Conservation (phyloP, 257 asterid species). For the Solanum paucissectum region DNA sequence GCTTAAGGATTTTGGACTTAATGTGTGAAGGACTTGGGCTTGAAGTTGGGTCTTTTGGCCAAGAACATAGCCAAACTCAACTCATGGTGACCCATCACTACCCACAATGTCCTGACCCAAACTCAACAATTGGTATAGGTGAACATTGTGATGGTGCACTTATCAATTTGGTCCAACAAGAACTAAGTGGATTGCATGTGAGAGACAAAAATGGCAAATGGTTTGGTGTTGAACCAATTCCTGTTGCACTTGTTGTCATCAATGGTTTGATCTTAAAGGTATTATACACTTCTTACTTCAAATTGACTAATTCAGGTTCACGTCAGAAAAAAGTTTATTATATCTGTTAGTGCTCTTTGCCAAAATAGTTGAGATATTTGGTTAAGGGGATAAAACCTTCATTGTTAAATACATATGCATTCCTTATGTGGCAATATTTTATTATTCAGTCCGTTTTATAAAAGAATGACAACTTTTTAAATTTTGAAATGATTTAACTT, state of each 20-base stretch:
- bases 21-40: constrained; percentile 8
- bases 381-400: not conserved
- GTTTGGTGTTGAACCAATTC: constrained; percentile 3
- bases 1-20: not conserved
- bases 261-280: not conserved
- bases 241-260: constrained; percentile 6
- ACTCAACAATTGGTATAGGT: not conserved
- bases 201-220: not conserved
- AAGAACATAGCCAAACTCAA: not conserved
- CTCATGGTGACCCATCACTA: not conserved
- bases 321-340: not conserved
- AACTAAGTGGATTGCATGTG: not conserved
- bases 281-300: not conserved
- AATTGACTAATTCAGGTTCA: not conserved
- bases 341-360: not conserved
- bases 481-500: not conserved
- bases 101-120: constrained; percentile 1
- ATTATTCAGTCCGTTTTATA: fast-evolving
- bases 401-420: not conserved
- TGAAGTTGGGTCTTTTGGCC: not conserved
- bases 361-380: not conserved
- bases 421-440: not conserved
- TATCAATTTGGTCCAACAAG: constrained; percentile 1
- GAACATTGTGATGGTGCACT: constrained; percentile 3
- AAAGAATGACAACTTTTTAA: not conserved